These are phyloP conservation scores for Russula abietina DNA, from an alignment of 768 basidiomycete genomes.

Conservation along the genomic window DNA sequence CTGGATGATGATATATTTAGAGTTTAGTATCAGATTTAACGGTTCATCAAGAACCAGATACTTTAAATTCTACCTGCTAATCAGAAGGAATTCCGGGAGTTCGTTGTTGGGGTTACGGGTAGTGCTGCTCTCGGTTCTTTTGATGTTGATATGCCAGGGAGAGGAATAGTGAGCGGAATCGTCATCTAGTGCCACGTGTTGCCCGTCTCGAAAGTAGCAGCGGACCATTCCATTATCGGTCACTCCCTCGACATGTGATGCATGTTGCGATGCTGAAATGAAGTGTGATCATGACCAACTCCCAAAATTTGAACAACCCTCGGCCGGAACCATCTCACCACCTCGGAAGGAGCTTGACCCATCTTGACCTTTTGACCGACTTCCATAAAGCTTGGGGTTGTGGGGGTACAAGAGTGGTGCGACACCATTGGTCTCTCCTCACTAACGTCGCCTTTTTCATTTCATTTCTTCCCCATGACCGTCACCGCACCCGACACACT, in stretches of 20 bases:
- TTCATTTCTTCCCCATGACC: slow-evolving; percentile 1
- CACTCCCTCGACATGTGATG: not conserved
- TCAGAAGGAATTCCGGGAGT: too few species aligned
- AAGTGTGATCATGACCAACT: not conserved
- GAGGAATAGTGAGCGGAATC: too few species aligned
- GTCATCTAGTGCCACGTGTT: not conserved
- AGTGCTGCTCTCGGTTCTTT: too few species aligned
- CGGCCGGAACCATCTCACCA: slow-evolving; percentile 11
- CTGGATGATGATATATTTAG: too few species aligned
- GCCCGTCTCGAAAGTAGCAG: not conserved
- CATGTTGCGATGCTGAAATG: not conserved
- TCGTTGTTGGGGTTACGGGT: too few species aligned
- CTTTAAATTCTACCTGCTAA: too few species aligned
- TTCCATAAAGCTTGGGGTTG: not conserved
- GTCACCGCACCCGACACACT: not conserved
- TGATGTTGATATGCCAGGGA: too few species aligned
- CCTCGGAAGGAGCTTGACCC: slow-evolving; percentile 5
- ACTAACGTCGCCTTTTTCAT: not conserved
- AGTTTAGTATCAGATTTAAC: too few species aligned
- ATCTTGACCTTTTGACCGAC: not conserved
- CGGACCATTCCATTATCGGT: not conserved
- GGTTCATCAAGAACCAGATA: too few species aligned
- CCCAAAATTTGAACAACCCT: not conserved
- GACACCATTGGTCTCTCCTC: too few species aligned
- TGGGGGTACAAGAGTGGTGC: not conserved